These are phyloP conservation scores for Trichoderma cornu-damae DNA, from an alignment of 2,329 filamentous ascomycete species.

Conservation along the genomic window DNA sequence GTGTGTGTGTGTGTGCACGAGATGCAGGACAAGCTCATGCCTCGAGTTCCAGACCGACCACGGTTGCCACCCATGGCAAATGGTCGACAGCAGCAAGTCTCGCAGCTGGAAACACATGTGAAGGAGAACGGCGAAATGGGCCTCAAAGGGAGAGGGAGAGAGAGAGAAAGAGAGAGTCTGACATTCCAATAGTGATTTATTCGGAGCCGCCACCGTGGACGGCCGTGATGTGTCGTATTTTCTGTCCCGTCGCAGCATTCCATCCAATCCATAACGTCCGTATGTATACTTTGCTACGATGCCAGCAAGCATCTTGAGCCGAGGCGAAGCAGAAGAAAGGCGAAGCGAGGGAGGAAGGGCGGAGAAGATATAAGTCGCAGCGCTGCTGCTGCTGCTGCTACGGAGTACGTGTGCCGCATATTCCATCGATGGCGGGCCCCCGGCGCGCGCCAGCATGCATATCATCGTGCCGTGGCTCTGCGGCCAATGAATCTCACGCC, in stretches of 20 bases:
- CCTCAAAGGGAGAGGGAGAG: neutral
- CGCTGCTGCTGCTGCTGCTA: too few relatives aligned
- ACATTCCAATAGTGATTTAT: neutral
- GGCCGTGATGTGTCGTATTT: neutral
- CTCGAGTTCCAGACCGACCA: slow-evolving; percentile 6
- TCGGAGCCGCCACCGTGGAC: neutral
- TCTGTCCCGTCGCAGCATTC: too few relatives aligned
- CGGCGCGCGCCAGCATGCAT: slow-evolving; percentile 3
- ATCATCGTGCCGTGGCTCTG: slow-evolving; percentile 5
- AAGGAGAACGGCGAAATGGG: neutral
- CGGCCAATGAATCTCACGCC: slow-evolving; percentile 15
- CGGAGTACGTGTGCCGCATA: too few relatives aligned
- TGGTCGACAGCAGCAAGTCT: too few relatives aligned
- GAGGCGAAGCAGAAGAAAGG: neutral
- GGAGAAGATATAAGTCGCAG: neutral
- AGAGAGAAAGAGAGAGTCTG: neutral
- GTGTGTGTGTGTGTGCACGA: neutral
- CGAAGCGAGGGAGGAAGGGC: neutral
- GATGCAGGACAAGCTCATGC: neutral
- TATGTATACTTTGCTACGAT: too few relatives aligned
- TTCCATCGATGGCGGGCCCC: neutral
- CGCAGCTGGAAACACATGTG: neutral
- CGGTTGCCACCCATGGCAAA: neutral
- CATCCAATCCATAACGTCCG: too few relatives aligned
- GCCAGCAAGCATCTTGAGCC: too few relatives aligned